Base-by-base conservation (phyloP, 2,329 filamentous ascomycete species). In the Dichotomopilus funicola region DNA sequence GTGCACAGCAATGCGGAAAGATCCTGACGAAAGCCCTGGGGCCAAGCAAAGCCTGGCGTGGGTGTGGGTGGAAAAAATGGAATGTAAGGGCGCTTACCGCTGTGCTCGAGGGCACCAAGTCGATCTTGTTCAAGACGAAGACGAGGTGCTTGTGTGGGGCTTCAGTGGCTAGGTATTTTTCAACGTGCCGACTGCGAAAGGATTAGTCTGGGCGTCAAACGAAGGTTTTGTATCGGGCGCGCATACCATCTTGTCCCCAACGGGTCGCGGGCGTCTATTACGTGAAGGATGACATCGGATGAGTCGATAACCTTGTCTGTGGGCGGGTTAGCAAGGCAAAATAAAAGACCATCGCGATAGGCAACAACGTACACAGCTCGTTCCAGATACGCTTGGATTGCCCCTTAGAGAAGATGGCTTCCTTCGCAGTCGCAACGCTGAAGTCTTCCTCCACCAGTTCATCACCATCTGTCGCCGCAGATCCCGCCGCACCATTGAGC, bases 361-460 rank as follows among this genome's bases (percentile, higher is more conserved):
- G n/a, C 6, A 10, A 27, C 27, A 33, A 65, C 70, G 57, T 68
- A 73, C 63, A 85, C 6, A 97, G 75, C 70, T 99, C 92, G 73
- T 97, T 97, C 91, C 90, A 96, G 64, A 96, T 96, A 62, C 94
- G 82, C 73, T 96, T 96, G 67, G 87, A 92, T 71, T 96, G 91
- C 13, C 94, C 94, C 74, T 97, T 97, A 64, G 82, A 87, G 73
- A 97, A 97, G 57, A 97, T 89, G 41, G 91, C 86, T 68, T 92
- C 89, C 63, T 85, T 80, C n/a, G 88, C 85, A 65, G 82, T 81
- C 6, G 82, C 78, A 11, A 84, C 73, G 46, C 75, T 73, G 19
- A 73, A 74, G 54, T 75, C 72, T 10, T 60, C 61, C 19, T 69
- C 67, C 72, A 55, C 69, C 67, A 12, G 64, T 38, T 77, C 75